Base-by-base conservation (phyloP, 345 rosid species). In the Populus simonii region DNA sequence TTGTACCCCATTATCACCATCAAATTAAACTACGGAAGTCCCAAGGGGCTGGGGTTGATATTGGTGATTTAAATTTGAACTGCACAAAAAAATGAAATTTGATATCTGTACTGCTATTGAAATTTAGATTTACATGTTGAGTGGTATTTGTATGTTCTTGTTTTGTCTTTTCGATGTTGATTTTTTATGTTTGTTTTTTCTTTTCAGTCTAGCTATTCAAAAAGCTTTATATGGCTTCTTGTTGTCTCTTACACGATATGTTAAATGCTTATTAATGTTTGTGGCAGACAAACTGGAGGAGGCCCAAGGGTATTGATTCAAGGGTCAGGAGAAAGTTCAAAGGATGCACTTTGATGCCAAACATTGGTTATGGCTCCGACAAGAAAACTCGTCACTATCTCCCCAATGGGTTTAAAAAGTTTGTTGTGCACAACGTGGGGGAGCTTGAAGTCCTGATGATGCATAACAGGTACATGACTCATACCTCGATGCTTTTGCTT, bases 271-370 rank as follows among this genome's bases (percentile, higher is more conserved):
- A 1, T 1, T 66, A 6, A 38, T 66, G 2, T 43, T 68, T 1
- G 16, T 65, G 66, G 8, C 70, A 90, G 92, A 41, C 78, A 75
- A 90, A 68, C 84, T 89, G 92, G 92, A 62, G 90, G 62, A 85
- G 92, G 85, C 92, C 93, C 0, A 89, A 90, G 89, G 92, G 92
- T 84, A 90, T 90, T 76, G 92, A 90, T 83, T 91, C 94, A 20
- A 90, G 94, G 74, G 91, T 89, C 66, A 85, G 94, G 84, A 89
- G 94, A 70, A 91, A 89, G 87, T 91, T 91, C 85, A 91, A 91
- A 68, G 94, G 94, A 81, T 77, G 84, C 78, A 81, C 88, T 47
- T 38, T 90, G 76, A 90, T 90, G 92, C 94, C 92, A 39, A 89
- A 90, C 72, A 85, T 90, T 74, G 94, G 92, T 66, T 90, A 90